Evolutionary conservation across 2,329 filamentous ascomycete genomes (phyloP), one percentile per base, ranked within the genome.

Genomic region (Trichoderma atroviride): DNA sequence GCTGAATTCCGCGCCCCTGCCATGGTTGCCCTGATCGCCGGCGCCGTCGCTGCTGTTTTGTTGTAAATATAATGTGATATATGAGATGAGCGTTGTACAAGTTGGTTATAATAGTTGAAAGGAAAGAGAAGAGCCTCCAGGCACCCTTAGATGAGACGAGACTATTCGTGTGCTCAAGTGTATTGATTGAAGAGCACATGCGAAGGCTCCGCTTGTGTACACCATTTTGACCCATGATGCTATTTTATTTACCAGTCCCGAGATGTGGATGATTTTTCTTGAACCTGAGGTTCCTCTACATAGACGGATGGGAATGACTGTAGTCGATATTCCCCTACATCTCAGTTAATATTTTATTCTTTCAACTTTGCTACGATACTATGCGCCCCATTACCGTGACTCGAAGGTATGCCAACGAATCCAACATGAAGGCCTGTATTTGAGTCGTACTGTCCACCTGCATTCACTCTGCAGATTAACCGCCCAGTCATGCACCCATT

Each of bases 1-100:
- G 71, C 70, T 19, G 65, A 43, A 22, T 68, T 71, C 63, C 61
- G 64, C 35, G 52, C 69, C 11, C 53, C 74, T 43, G 68, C 72
- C 40, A 47, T 74, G 56, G 69, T 71, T n/a, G 70, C 71, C 37
- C 24, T 75, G 16, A 58, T 69, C n/a, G 16, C 74, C 35, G 74
- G 69, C 43, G 73, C 68, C n/a, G 31, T 75, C 50, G 71, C 72
- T 58, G 69, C 72, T 40, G 71, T 62, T 69, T 70, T 68, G 59
- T 67, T 74, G 60, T 75, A 74, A 72, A 58, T 56, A 55, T 52
- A 27, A 70, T 56, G 53, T 68, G 63, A 69, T 43, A 65, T 62
- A 62, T 27, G 66, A 56, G 58, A 63, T 43, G 58, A 69, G 58
- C 50, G 47, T 57, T 66, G 50, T 66, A 66, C 27, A 57, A 56